phyloP scores from a whole-genome alignment of 129 eudicot species.

The Artemisia argyi region DNA sequence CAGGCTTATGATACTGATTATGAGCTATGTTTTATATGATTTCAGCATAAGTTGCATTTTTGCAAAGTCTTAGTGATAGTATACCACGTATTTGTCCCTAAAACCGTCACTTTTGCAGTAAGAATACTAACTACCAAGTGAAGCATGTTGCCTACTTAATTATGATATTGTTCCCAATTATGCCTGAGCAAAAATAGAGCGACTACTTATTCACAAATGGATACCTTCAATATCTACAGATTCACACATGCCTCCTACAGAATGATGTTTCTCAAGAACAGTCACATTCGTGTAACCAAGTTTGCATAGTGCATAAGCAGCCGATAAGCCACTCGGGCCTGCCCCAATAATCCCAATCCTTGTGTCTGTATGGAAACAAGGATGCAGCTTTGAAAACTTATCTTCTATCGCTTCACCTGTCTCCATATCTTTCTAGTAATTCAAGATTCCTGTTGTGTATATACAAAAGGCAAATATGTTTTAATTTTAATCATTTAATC shows the following conservation, averaged over 20 bases:
- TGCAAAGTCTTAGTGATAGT: not conserved
- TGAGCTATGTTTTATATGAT: no score
- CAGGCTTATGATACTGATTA: no score
- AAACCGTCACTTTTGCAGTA: not conserved
- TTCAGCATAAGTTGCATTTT: not conserved
- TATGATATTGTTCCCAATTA: no score
- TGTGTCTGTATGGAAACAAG: conserved; percentile 42
- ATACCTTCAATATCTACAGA: conserved; percentile 59
- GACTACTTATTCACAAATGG: not conserved
- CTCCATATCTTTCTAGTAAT: conserved; percentile 30
- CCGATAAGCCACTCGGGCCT: conserved; percentile 63
- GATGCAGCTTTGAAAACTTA: conserved; percentile 49
- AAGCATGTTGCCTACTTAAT: no score
- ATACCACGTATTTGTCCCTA: not conserved
- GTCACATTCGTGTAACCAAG: conserved; percentile 62
- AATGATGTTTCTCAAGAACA: conserved; percentile 49
- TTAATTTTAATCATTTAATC: not conserved
- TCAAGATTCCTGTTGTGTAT: not conserved
- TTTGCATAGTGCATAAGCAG: conserved; percentile 58
- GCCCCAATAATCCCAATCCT: conserved; percentile 63
- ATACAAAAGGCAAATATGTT: not conserved
- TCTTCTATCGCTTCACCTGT: conserved; percentile 35
- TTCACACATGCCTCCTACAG: conserved; percentile 73
- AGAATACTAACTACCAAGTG: not conserved
- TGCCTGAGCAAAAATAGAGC: no score